Conservation (phyloP, 352 stramenopile species). For the Phytopythium delawarense region DNA sequence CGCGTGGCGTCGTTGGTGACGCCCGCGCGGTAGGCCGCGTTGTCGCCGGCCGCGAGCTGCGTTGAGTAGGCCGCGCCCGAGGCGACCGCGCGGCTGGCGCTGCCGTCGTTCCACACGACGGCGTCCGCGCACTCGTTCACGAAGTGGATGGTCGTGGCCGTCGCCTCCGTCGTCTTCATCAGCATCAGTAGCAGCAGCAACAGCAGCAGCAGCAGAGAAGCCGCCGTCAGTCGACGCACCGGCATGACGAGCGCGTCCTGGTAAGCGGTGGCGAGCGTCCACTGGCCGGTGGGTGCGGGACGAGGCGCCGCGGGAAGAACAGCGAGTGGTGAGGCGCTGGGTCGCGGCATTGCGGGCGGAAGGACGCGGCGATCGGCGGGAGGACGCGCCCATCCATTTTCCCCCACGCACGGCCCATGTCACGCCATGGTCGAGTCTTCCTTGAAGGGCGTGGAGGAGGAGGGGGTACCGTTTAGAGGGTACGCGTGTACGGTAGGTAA, state of each 20-base stretch:
- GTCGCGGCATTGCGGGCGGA: background rate
- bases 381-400: slow-evolving; percentile 1
- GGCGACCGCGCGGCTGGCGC: slow-evolving; percentile 16
- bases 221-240: background rate
- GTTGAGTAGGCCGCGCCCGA: slow-evolving; percentile 11
- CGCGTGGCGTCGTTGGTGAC: slow-evolving; percentile 26
- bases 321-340: background rate
- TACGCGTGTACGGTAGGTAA: background rate
- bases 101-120: slow-evolving; percentile 33
- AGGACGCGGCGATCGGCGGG: background rate
- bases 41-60: slow-evolving; percentile 21
- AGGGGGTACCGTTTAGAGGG: background rate
- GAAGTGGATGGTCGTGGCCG: slow-evolving; percentile 30
- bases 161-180: slow-evolving; percentile 2
- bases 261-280: too few relatives aligned
- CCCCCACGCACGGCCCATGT: too few relatives aligned
- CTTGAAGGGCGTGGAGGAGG: background rate
- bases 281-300: too few relatives aligned
- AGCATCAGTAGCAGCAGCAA: slow-evolving; percentile 11
- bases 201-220: background rate
- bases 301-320: too few relatives aligned
- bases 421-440: background rate
- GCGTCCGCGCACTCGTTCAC: slow-evolving; percentile 34
- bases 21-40: slow-evolving; percentile 28
- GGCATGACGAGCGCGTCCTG: background rate